Evolutionary conservation across 192 early-diverging fungal species (phyloP), one percentile per base, ranked within the genome.

Genomic region (Umbelopsis vinacea): DNA sequence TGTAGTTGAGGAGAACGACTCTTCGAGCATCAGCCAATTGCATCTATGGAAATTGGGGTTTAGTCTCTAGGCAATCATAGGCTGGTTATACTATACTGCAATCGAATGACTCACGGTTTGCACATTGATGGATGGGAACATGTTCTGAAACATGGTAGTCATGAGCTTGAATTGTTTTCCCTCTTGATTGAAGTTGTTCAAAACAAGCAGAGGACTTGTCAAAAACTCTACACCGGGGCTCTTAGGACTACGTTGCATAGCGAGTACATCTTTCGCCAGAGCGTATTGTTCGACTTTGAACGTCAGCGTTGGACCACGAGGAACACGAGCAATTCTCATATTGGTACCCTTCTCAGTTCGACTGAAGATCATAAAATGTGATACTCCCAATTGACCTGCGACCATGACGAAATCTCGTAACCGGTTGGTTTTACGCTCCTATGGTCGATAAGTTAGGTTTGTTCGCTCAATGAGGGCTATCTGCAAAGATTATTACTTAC

Each of bases 91-190:
- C 8, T 14, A 63, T 26, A 3, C 3, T 26, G 29, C 26, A 37
- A 14, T 63, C 17, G 45, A n/a, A 43, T 3, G 12, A 70, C 83
- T 73, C 85, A 94, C 92, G 40, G 87, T 93, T 72, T 93, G 88
- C 23, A 97, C 93, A 80, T 96, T 94, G 72, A 99, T 97, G 1
- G 97, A 81, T 1, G 97, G 96, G 75, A 97, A 97, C 90, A 99
- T 88, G 79, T 97, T 97, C 72, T 98, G 97, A 71, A 99, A 91
- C 88, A 96, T 91, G 12, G 94, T 92, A 2, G 91, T 91, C 90
- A 98, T 93, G 48, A 99, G 84, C 81, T 96, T 94, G 72, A 97
- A 86, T 43, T 96, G 86, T 19, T 92, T 91, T 26, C 82, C 84
- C 70, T 90, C 86, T 47, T 84, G 85, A 19, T 81, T 79, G 82